Conservation (phyloP, 2,329 filamentous ascomycete species). For the Colletotrichum orchidophilum region DNA sequence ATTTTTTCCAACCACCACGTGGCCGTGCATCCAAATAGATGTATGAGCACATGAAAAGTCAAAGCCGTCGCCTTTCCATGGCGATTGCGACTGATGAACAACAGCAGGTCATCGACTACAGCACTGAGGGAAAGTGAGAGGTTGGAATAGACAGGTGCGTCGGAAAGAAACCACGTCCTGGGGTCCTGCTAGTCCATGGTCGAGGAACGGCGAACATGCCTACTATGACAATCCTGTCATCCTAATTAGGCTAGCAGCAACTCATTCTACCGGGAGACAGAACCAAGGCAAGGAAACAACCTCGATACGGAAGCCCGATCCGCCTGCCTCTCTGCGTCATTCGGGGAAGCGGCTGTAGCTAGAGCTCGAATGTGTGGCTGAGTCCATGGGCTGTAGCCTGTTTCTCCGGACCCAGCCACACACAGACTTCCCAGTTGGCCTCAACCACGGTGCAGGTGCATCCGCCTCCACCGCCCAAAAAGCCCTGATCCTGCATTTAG, state of each 20-base stretch:
- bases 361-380: conserved; percentile 7
- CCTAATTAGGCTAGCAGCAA: not conserved
- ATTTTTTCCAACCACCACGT: no score
- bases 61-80: no score
- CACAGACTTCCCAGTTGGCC: not conserved
- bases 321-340: conserved; percentile 12
- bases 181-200: no score
- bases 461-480: no score
- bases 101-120: no score
- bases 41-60: no score
- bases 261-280: not conserved
- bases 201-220: not conserved
- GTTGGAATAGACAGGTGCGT: no score
- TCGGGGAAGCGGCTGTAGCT: conserved; percentile 19
- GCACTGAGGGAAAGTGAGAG: no score
- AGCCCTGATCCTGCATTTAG: not conserved
- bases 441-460: conserved; percentile 5
- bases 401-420: not conserved
- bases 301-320: not conserved
- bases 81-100: no score
- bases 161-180: no score
- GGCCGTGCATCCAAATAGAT: no score
- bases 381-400: not conserved
- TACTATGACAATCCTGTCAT: not conserved
- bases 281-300: not conserved